Percentiles rank a stretch among this genome's conserved stretches.
phyloP scores from a whole-genome alignment of 73 alveolate genomes.

The Uronychia binucleata region DNA sequence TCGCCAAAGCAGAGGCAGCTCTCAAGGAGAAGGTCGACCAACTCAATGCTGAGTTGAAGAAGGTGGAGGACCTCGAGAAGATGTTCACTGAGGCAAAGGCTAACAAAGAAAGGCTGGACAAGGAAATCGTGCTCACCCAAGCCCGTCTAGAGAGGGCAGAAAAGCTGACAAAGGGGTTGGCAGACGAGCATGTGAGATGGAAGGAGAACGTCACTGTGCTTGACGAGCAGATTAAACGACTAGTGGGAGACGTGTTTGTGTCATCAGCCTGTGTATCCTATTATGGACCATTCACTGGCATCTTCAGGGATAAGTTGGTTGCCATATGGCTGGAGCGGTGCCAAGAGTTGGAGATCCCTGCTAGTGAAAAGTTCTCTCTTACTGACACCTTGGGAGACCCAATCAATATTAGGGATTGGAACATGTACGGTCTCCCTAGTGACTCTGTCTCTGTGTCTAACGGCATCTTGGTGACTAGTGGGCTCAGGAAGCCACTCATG shows the following conservation, averaged over 20 bases:
- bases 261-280: constrained; percentile 93
- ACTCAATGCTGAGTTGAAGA: constrained; percentile 78
- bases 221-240: constrained; percentile 72
- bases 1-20: constrained; percentile 79
- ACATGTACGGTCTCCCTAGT: constrained; percentile 93
- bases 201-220: constrained; percentile 77
- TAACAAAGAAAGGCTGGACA: constrained; percentile 83
- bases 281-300: constrained; percentile 94
- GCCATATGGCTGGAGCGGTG: constrained; percentile 80
- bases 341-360: constrained; percentile 68
- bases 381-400: constrained; percentile 91
- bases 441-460: constrained; percentile 96
- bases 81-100: constrained; percentile 78
- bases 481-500: constrained; percentile 87
- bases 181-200: constrained; percentile 96
- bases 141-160: constrained; percentile 94
- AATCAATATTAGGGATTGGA: constrained; percentile 96
- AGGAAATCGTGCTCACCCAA: constrained; percentile 79
- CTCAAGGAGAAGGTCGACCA: constrained; percentile 84
- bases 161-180: constrained; percentile 87
- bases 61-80: constrained; percentile 87
- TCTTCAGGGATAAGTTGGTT: constrained; percentile 80
- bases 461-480: constrained; percentile 83
- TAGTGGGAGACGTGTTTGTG: constrained; percentile 92
- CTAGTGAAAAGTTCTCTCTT: constrained; percentile 73